phyloP scores from a whole-genome alignment of 2,329 filamentous ascomycete species.

The Capronia epimyces region DNA sequence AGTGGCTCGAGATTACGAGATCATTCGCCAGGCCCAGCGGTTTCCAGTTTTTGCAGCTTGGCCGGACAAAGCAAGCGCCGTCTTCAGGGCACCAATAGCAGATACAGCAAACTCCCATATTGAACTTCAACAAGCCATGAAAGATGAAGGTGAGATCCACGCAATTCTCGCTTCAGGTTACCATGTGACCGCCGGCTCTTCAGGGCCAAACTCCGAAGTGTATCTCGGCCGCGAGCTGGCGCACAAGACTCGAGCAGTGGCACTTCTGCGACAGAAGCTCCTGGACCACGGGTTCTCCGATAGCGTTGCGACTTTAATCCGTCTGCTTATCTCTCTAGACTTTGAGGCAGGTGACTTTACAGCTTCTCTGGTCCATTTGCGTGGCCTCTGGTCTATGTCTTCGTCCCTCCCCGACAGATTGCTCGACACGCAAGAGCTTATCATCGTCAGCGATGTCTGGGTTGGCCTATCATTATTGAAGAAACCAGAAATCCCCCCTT shows the following conservation, averaged over 20 bases:
- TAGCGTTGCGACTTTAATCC: slow-evolving; percentile 10
- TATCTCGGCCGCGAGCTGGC: background rate
- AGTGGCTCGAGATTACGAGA: slow-evolving; percentile 8
- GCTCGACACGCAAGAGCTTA: slow-evolving; percentile 8
- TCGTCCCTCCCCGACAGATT: slow-evolving; percentile 5
- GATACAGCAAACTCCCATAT: slow-evolving; percentile 12
- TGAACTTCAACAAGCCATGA: slow-evolving; percentile 4
- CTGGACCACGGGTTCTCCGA: slow-evolving; percentile 6
- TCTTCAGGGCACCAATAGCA: slow-evolving; percentile 16
- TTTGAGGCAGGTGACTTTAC: slow-evolving; percentile 8
- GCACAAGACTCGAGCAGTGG: slow-evolving; percentile 14
- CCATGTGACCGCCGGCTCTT: slow-evolving; percentile 2
- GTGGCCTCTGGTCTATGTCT: slow-evolving; percentile 13
- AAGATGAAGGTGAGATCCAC: slow-evolving; percentile 14
- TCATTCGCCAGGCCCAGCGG: slow-evolving; percentile 13
- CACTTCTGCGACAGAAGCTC: slow-evolving; percentile 9
- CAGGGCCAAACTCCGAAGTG: background rate
- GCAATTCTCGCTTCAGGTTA: slow-evolving; percentile 15
- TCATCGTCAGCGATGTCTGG: slow-evolving; percentile 16
- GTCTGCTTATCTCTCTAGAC: slow-evolving; percentile 17
- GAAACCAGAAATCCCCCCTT: slow-evolving; percentile 13
- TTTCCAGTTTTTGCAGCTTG: slow-evolving; percentile 14
- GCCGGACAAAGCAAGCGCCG: slow-evolving; percentile 11
- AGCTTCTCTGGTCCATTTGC: slow-evolving; percentile 12
- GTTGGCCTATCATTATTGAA: slow-evolving; percentile 12